Evolutionary conservation across 2,329 filamentous ascomycete genomes (phyloP).

Genomic region (Orbilia brochopaga): DNA sequence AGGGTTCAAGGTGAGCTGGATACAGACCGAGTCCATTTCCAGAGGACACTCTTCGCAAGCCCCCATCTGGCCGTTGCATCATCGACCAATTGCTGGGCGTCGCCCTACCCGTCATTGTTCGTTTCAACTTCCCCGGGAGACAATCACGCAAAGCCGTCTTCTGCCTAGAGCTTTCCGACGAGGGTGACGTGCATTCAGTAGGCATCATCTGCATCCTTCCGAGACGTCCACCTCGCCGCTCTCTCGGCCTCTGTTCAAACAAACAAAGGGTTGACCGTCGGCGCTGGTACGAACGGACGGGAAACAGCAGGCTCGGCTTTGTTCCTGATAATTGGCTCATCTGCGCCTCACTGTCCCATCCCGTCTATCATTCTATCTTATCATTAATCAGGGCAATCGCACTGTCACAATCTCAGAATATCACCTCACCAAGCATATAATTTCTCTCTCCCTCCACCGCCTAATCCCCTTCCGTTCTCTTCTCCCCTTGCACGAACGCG

Average conservation of each 20-base stretch:
- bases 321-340: background rate
- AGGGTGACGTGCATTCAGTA: too few relatives aligned
- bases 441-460: background rate
- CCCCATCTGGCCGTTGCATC: too few relatives aligned
- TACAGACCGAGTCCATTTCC: background rate
- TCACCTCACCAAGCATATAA: background rate
- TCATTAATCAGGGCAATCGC: background rate
- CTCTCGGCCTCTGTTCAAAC: background rate
- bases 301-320: conserved; percentile 1
- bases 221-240: too few relatives aligned
- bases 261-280: background rate
- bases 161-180: too few relatives aligned
- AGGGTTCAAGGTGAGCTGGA: conserved; percentile 43
- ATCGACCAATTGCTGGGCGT: too few relatives aligned
- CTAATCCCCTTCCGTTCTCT: background rate
- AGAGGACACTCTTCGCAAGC: too few relatives aligned
- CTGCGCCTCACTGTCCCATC: background rate
- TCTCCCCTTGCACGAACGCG: background rate
- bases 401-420: background rate
- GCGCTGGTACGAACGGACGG: too few relatives aligned
- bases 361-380: background rate
- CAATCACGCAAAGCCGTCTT: too few relatives aligned
- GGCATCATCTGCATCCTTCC: too few relatives aligned
- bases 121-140: too few relatives aligned
- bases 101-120: too few relatives aligned